Evolutionary conservation across 1,284 basidiomycete species (phyloP).

Genomic region (Puccinia coronata): DNA sequence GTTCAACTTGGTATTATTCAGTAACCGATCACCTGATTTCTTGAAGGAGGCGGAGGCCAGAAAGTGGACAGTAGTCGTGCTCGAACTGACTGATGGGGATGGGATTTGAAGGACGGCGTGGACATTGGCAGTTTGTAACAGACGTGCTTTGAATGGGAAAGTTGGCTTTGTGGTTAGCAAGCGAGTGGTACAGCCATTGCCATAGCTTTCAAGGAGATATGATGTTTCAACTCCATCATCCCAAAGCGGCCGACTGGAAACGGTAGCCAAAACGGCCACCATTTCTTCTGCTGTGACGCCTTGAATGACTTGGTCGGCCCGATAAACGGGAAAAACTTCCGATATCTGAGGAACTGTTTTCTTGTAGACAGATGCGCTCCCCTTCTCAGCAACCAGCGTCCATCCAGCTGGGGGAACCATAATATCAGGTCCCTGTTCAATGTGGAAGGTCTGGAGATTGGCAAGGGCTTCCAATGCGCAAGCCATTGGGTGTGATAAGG

Average conservation of each 20-base stretch:
- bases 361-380: constrained; percentile 73
- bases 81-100: constrained; percentile 60
- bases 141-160: constrained; percentile 88
- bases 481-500: constrained; percentile 66
- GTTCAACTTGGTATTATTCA: constrained; percentile 77
- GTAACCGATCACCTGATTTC: constrained; percentile 70
- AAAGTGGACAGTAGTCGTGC: constrained; percentile 60
- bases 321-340: constrained; percentile 77
- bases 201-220: constrained; percentile 74
- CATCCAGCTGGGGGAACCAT: constrained; percentile 68
- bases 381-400: constrained; percentile 76
- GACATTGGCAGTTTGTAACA: constrained; percentile 77
- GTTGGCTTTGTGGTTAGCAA: constrained; percentile 57
- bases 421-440: constrained; percentile 62
- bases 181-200: constrained; percentile 71
- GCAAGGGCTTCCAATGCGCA: constrained; percentile 76
- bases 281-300: constrained; percentile 88
- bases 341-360: constrained; percentile 77
- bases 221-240: constrained; percentile 77
- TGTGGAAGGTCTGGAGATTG: constrained; percentile 74
- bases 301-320: constrained; percentile 87
- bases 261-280: constrained; percentile 71
- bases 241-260: constrained; percentile 77
- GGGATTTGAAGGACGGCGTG: constrained; percentile 67
- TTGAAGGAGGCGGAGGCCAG: constrained; percentile 59